phyloP scores from a whole-genome alignment of 148 eudicot genomes.

The Limonium bicolor region DNA sequence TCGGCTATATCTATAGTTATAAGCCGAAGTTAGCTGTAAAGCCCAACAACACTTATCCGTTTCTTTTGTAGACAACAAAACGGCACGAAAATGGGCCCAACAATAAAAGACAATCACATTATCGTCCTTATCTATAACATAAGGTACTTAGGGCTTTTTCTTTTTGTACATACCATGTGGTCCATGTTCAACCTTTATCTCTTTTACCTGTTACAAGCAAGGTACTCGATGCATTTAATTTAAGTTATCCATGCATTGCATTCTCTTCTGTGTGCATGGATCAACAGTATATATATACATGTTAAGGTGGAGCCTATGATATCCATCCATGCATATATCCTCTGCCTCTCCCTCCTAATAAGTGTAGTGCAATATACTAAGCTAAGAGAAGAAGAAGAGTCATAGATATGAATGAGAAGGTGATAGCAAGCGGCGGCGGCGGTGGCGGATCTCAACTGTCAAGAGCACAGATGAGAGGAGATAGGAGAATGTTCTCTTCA shows the following conservation, averaged over 20 bases:
- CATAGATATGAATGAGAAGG: background rate
- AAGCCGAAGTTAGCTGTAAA: no score
- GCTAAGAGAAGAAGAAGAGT: background rate
- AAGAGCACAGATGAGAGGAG: constrained; percentile 25
- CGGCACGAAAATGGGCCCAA: no score
- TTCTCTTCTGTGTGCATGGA: no score
- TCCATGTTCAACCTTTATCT: no score
- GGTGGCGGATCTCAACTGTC: constrained; percentile 12
- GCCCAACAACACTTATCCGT: no score
- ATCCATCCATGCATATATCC: constrained; percentile 8
- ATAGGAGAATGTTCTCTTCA: constrained; percentile 51
- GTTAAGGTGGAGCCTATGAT: background rate
- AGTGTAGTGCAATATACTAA: no score
- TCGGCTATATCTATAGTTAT: no score
- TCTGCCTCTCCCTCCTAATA: background rate
- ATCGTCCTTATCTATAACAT: no score
- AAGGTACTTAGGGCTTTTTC: no score
- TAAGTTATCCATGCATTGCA: background rate
- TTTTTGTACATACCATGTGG: no score
- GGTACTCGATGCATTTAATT: constrained; percentile 46
- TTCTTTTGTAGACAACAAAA: no score
- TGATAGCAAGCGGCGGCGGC: background rate
- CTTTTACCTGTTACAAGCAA: constrained; percentile 84
- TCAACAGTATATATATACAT: constrained; percentile 13
- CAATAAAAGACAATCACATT: no score